These are phyloP conservation scores for Phytophthora megakarya DNA, from an alignment of 352 stramenopile species.

Conservation along the genomic window DNA sequence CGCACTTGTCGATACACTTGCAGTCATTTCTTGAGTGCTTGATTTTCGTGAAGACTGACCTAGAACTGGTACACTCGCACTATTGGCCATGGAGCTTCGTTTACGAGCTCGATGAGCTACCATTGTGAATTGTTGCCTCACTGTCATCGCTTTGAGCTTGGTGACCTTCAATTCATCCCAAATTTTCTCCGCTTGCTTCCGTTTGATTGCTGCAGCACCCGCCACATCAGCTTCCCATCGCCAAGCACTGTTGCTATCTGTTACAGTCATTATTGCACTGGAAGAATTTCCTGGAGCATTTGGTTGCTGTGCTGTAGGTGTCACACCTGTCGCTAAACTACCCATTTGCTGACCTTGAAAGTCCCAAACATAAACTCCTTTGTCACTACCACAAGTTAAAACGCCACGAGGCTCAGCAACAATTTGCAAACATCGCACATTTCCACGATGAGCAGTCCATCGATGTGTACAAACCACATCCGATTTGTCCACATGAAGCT, in stretches of 20 bases:
- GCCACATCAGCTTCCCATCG: conserved; percentile 55
- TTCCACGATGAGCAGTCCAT: conserved; percentile 63
- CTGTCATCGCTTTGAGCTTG: conserved; percentile 43
- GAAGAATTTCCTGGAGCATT: neutral
- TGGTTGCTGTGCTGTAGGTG: conserved; percentile 2
- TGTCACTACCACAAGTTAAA: conserved; percentile 70
- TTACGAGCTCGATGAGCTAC: conserved; percentile 29
- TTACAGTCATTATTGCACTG: neutral
- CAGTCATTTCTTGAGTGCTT: conserved; percentile 14
- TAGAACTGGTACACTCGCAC: conserved; percentile 37
- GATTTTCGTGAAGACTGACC: conserved; percentile 4
- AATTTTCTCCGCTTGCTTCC: conserved; percentile 54
- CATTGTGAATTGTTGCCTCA: conserved; percentile 32
- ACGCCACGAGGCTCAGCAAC: conserved; percentile 66
- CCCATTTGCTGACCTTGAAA: conserved; percentile 54
- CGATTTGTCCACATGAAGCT: conserved; percentile 29
- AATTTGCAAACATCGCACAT: conserved; percentile 52
- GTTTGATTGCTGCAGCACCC: conserved; percentile 41
- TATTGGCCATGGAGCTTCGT: conserved; percentile 22
- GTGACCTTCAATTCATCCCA: conserved; percentile 61
- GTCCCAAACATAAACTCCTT: conserved; percentile 61
- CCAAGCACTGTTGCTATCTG: conserved; percentile 33
- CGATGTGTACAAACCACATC: conserved; percentile 49
- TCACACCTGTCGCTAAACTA: conserved; percentile 28
- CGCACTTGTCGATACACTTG: conserved; percentile 19